These are phyloP conservation scores for Venturia carpophila DNA, from an alignment of 2,329 filamentous ascomycete genomes.

Conservation along the genomic window DNA sequence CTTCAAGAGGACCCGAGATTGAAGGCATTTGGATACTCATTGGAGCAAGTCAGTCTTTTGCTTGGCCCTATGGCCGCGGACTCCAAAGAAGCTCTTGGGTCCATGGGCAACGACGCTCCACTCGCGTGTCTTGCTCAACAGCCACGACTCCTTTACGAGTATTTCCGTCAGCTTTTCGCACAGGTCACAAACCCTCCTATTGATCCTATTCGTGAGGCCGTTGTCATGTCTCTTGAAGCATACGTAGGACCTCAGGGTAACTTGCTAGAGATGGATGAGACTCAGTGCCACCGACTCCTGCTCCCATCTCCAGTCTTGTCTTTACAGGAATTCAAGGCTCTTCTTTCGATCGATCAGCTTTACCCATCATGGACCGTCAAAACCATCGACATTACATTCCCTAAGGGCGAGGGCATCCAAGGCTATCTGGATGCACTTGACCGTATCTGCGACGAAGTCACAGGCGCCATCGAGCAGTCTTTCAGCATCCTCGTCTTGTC, in stretches of 20 bases:
- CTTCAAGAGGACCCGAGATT: slow-evolving; percentile 80
- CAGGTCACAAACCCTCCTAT: slow-evolving; percentile 98
- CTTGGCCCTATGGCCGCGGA: slow-evolving; percentile 94
- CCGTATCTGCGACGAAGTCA: slow-evolving; percentile 76
- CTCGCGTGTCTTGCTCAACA: slow-evolving; percentile 85
- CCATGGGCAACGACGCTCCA: slow-evolving; percentile 95
- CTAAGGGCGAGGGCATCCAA: slow-evolving; percentile 71
- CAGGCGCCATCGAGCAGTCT: slow-evolving; percentile 71
- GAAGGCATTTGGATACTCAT: slow-evolving; percentile 84
- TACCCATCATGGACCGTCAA: slow-evolving; percentile 80
- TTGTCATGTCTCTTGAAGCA: slow-evolving; percentile 96
- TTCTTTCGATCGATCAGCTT: slow-evolving; percentile 67
- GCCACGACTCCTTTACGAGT: slow-evolving; percentile 84
- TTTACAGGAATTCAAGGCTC: slow-evolving; percentile 80
- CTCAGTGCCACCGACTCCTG: slow-evolving; percentile 77
- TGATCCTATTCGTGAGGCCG: slow-evolving; percentile 91
- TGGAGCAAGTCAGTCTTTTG: slow-evolving; percentile 88
- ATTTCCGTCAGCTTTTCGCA: slow-evolving; percentile 95
- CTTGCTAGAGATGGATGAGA: slow-evolving; percentile 82
- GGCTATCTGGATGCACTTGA: slow-evolving; percentile 86
- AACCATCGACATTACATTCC: slow-evolving; percentile 87
- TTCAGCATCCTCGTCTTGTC: slow-evolving; percentile 85
- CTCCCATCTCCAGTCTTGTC: slow-evolving; percentile 84
- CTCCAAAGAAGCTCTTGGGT: slow-evolving; percentile 92
- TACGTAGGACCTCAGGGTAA: slow-evolving; percentile 96